Evolutionary conservation across 2,329 filamentous ascomycete genomes (phyloP), one percentile per base, ranked within the genome.

Genomic region (Metarhizium anisopliae): DNA sequence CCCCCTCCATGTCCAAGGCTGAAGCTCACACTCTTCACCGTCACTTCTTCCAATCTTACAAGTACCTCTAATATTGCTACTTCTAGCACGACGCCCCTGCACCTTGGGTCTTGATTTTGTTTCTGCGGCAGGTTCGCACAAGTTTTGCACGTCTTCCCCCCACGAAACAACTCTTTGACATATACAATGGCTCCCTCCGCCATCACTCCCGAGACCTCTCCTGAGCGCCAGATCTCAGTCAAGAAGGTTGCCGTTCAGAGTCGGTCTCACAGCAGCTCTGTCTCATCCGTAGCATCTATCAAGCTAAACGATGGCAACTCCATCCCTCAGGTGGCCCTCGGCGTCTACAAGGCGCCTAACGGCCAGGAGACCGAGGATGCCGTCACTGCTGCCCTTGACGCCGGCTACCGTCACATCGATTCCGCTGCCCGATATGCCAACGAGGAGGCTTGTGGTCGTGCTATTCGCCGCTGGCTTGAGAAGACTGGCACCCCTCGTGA

Each of bases 221-320:
- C 68, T 55, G 67, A 66, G 64, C 65, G 67, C 53, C 52, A 62
- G 36, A 59, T 66, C 60, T 62, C 61, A 52, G 59, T 62, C 59
- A 70, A 65, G 62, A 69, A 69, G 63, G 8, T 40, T 25, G 51
- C 61, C 4, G 16, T 59, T 40, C 60, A 63, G 53, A 58, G 30
- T 52, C 61, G 64, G 56, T 59, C 61, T 52, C 58, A 65, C 55
- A 63, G 62, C 59, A 61, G 56, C 59, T 67, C 63, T 18, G 55
- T 64, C 54, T 64, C 65, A 3, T 57, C 58, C 4, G 58, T 63
- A 42, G 62, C 59, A 30, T 68, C 72, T 52, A 71, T 90, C 58
- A 86, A 83, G 71, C 77, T 91, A 58, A 89, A 87, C 64, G 85
- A 91, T 72, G 86, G 86, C 58, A 81, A 82, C 61, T 77, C 79